Base-by-base conservation (phyloP, 2,329 filamentous ascomycete genomes). In the Cladosporium oxysporum region DNA sequence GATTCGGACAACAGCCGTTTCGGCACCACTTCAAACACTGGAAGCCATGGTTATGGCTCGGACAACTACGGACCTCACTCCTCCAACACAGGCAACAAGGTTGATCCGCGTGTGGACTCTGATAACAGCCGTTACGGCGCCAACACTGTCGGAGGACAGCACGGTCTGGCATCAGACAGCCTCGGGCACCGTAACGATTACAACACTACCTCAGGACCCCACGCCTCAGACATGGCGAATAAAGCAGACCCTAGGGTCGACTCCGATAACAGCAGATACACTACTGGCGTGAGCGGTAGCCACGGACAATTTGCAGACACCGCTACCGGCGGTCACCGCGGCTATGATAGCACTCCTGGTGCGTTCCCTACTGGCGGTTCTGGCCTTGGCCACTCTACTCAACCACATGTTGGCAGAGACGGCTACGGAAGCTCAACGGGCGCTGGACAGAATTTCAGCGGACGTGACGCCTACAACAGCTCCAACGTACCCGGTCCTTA, bases 11-110 rank as follows among this genome's bases (percentile, higher is more conserved):
- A 58, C 53, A 52, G 28, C 49, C 55, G 50, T 26, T 50, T 21
- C 41, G 50, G 18, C n/a, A 28, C 31, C 7, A 50, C 18, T 16
- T 33, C 50, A 33, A 33, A 33, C 8, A 33, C 31, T 11, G 31
- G 8, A 33, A 11, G 31, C 10, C 31, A 33, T 11, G 31, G 31
- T 11, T 33, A 33, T 33, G 31, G 31, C 31, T 33, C 31, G 10
- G 31, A 33, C 31, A 33, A 33, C 31, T 33, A 33, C 12, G 62
- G 53, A 26, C 53, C 62, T 37, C 62, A 64, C 41, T 23, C 55
- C 5, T 66, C 66, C 16, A 66, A 72, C 58, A 59, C 69, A 5
- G 58, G 69, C 50, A 74, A 73, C 68, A 68, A 59, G 11, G 44
- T 62, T 14, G 73, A 73, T 31, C 71, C 72, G 11, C 35, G 63